Conservation (phyloP, 225 moss, liverwort and hornwort species). For the Physcomitrium patens region DNA sequence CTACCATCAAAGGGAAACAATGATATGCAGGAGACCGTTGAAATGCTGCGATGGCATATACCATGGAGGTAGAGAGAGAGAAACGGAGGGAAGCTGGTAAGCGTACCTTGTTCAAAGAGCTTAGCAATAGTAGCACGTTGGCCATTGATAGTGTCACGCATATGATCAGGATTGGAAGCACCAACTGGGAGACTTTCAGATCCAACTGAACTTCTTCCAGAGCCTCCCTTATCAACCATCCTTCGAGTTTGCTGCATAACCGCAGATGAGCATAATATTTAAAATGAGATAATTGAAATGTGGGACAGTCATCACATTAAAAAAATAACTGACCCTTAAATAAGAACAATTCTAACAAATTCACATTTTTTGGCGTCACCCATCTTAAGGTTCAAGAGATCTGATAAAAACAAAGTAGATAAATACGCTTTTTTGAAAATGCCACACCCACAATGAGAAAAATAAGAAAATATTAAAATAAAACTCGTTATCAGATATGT, state of each 20-base stretch:
- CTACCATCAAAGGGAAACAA: not conserved
- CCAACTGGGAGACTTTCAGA: constrained; percentile 84
- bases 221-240: constrained; percentile 68
- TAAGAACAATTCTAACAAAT: not conserved
- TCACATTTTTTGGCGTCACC: constrained; percentile 8
- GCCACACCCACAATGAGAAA: not conserved
- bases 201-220: constrained; percentile 78
- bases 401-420: not conserved
- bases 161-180: constrained; percentile 63
- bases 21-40: not conserved
- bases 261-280: constrained; percentile 20
- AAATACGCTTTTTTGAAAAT: not conserved
- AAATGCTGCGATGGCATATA: not conserved
- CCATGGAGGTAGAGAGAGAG: constrained; percentile 4
- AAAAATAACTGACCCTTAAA: not conserved
- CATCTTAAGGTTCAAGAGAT: not conserved
- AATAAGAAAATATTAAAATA: no score
- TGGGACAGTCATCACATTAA: not conserved
- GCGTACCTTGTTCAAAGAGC: constrained; percentile 92
- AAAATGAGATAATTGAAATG: not conserved
- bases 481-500: not conserved
- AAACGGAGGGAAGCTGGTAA: constrained; percentile 5
- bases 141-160: constrained; percentile 97
- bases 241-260: constrained; percentile 60
- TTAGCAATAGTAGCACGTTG: constrained; percentile 98